These are phyloP conservation scores for Ambrosia trifida DNA, from an alignment of 129 eudicot genomes.

Conservation along the genomic window DNA sequence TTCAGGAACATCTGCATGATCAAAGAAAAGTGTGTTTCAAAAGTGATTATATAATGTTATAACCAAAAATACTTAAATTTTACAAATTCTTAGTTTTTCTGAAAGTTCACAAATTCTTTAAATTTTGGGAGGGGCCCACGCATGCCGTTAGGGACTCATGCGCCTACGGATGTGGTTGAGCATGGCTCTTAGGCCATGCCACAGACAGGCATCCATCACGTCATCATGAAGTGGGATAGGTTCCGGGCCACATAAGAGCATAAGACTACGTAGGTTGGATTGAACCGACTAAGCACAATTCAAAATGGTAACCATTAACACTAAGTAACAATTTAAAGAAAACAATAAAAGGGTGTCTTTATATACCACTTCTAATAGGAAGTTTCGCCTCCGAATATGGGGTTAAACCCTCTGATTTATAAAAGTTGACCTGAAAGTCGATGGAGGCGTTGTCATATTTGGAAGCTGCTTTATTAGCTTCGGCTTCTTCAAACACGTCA, in stretches of 20 bases:
- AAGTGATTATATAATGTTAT: background rate
- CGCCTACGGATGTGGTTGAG: no score
- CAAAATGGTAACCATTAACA: background rate
- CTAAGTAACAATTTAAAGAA: background rate
- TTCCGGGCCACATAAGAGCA: no score
- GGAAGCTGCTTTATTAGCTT: constrained; percentile 82
- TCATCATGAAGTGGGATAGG: no score
- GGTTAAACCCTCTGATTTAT: constrained; percentile 77
- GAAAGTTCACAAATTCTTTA: no score
- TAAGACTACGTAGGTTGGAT: no score
- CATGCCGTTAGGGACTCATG: no score
- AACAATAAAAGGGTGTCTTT: background rate
- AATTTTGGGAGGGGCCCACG: no score
- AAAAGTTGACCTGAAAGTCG: constrained; percentile 74
- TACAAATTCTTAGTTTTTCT: no score
- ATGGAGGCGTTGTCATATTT: constrained; percentile 82
- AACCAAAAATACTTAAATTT: no score
- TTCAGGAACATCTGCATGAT: constrained; percentile 85
- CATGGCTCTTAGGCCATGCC: no score
- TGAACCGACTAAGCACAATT: background rate
- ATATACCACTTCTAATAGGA: constrained; percentile 82
- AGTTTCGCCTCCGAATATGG: constrained; percentile 74
- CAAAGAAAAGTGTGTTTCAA: background rate
- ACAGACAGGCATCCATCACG: no score
- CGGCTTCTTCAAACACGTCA: constrained; percentile 86